Evolutionary conservation across 129 eudicot genomes (phyloP).

Genomic region (Tagetes erecta): DNA sequence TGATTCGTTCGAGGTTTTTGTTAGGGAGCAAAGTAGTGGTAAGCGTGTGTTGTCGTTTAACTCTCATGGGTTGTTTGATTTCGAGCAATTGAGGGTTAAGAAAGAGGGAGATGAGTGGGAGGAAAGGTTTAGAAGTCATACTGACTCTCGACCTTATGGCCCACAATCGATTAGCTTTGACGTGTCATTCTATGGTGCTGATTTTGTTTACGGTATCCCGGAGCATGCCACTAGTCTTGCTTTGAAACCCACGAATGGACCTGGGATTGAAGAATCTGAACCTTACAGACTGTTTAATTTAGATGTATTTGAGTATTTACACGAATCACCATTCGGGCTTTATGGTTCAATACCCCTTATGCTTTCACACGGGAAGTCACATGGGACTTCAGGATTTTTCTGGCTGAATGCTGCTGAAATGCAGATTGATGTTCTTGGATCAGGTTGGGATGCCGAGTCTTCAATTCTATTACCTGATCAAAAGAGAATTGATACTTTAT

Average conservation of each 20-base stretch:
- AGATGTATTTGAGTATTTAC: conserved; percentile 86
- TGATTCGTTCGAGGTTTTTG: conserved; percentile 90
- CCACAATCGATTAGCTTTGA: conserved; percentile 93
- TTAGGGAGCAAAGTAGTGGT: conserved; percentile 69
- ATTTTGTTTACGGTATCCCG: conserved; percentile 92
- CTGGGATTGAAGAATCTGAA: conserved; percentile 79
- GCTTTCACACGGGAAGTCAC: conserved; percentile 70
- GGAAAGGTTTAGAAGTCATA: conserved; percentile 74
- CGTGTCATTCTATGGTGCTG: conserved; percentile 79
- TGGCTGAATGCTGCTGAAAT: conserved; percentile 99
- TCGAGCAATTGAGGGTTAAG: conserved; percentile 70
- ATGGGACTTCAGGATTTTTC: conserved; percentile 84
- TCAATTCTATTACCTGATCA: conserved; percentile 55
- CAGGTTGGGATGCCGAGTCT: conserved; percentile 77
- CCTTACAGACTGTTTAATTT: conserved; percentile 89
- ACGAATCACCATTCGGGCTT: conserved; percentile 92
- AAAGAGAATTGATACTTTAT: conserved; percentile 77
- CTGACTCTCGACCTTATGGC: conserved; percentile 80
- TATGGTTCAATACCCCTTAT: conserved; percentile 90
- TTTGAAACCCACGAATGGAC: conserved; percentile 83
- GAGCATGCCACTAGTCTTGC: conserved; percentile 95
- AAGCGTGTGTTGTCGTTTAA: conserved; percentile 63
- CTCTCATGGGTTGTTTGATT: conserved; percentile 91
- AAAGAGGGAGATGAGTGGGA: conserved; percentile 90
- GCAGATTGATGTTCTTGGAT: conserved; percentile 98